Conservation (phyloP, 139 green algal genomes). For the Astrephomene gubernaculifera region DNA sequence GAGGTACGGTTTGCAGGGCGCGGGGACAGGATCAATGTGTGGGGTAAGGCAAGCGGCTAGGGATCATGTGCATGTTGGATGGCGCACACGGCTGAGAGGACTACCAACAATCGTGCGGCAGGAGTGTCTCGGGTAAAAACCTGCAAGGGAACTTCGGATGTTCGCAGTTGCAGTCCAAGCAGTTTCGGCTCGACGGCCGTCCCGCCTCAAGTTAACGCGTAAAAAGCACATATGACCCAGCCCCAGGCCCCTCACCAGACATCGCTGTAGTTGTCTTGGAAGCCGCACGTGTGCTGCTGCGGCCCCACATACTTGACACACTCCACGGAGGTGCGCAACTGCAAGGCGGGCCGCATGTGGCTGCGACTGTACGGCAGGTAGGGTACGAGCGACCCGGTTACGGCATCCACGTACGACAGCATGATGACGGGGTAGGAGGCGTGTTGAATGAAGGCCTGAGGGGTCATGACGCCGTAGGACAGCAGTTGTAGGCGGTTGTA, state of each 20-base stretch:
- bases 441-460: not conserved
- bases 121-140: too few species aligned
- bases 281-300: not conserved
- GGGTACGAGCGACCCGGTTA: not conserved
- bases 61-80: too few species aligned
- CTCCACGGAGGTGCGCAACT: conserved; percentile 10
- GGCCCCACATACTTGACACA: not conserved
- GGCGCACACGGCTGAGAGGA: too few species aligned
- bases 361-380: not conserved
- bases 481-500: conserved; percentile 36
- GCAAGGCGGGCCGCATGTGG: not conserved
- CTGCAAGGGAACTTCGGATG: too few species aligned
- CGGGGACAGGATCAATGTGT: too few species aligned
- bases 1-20: too few species aligned
- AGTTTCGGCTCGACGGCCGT: too few species aligned
- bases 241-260: not conserved
- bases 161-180: too few species aligned
- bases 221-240: too few species aligned
- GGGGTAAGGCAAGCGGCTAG: too few species aligned
- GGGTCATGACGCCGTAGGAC: conserved; percentile 24
- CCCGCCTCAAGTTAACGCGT: too few species aligned
- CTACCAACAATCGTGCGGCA: too few species aligned
- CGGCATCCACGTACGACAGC: not conserved
- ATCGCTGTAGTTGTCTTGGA: not conserved
- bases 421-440: conserved; percentile 10